These are phyloP conservation scores for Colletotrichum graminicola DNA, from an alignment of 2,329 filamentous ascomycete species.

Conservation along the genomic window DNA sequence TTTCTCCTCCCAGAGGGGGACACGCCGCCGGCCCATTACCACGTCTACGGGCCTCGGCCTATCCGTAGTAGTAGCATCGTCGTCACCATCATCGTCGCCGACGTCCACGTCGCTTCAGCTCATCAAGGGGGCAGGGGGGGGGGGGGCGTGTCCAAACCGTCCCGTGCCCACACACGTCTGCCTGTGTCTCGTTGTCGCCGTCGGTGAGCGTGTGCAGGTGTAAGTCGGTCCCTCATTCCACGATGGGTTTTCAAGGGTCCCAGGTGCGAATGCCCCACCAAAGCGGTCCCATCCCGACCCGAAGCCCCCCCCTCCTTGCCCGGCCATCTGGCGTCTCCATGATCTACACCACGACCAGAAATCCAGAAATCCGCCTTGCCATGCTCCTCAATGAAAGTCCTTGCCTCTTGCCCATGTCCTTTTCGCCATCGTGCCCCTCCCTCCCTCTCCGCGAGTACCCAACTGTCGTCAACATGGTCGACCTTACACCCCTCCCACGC, in stretches of 20 bases:
- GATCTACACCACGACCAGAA: constrained; percentile 26
- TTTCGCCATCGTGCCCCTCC: constrained; percentile 16
- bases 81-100: constrained; percentile 8
- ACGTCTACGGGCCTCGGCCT: constrained; percentile 18
- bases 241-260: background rate
- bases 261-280: constrained; percentile 8
- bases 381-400: constrained; percentile 5
- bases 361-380: constrained; percentile 20
- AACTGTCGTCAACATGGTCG: constrained; percentile 9
- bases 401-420: constrained; percentile 11
- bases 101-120: constrained; percentile 27
- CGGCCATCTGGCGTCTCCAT: constrained; percentile 9
- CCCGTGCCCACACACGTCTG: background rate
- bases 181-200: constrained; percentile 15
- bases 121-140: constrained; percentile 15
- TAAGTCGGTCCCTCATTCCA: constrained; percentile 14
- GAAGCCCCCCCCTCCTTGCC: constrained; percentile 1
- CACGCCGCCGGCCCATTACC: constrained; percentile 10
- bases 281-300: constrained; percentile 6
- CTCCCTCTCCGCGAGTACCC: constrained; percentile 16
- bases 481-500: constrained; percentile 19
- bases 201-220: constrained; percentile 18
- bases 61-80: constrained; percentile 14
- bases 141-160: background rate
- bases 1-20: background rate